A percentile compares a stretch with the other conserved stretches of the same genome.
Evolutionary conservation across 202 grass and related monocot genomes (phyloP).

Genomic region (Dendrocalamus latiflorus): DNA sequence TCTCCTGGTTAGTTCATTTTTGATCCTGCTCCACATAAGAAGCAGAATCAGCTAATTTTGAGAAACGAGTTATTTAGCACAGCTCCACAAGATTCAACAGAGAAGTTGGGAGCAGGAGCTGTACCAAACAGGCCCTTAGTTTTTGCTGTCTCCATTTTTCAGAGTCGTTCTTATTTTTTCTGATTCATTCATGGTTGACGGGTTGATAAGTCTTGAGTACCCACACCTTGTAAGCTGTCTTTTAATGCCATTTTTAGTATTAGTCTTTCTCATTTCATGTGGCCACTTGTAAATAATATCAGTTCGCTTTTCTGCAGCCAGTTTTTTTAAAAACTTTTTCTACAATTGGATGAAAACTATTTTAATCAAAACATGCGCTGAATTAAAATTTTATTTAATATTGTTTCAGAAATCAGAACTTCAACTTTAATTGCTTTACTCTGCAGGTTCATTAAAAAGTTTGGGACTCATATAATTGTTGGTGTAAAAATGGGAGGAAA

Average conservation of each 20-base stretch:
- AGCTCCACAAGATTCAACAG: no score
- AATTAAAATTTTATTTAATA: background rate
- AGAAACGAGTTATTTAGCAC: no score
- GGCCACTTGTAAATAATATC: background rate
- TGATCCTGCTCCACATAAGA: no score
- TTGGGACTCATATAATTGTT: conserved; percentile 92
- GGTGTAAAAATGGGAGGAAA: conserved; percentile 96
- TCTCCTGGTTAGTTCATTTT: no score
- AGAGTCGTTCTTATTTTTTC: background rate
- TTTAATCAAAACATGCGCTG: background rate
- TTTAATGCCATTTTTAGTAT: background rate
- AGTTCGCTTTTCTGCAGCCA: background rate
- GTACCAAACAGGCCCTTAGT: no score
- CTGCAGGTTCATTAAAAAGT: conserved; percentile 86
- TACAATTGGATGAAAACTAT: background rate
- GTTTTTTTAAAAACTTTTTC: background rate
- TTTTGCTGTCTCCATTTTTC: background rate
- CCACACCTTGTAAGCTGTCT: background rate
- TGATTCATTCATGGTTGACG: background rate
- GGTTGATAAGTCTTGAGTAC: background rate
- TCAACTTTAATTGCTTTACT: conserved; percentile 24
- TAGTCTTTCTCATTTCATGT: background rate
- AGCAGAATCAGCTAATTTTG: no score
- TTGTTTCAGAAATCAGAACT: background rate
- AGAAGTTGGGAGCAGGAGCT: no score